These are phyloP conservation scores for Calonectria pteridis DNA, from an alignment of 2,329 filamentous ascomycete species.

Conservation along the genomic window DNA sequence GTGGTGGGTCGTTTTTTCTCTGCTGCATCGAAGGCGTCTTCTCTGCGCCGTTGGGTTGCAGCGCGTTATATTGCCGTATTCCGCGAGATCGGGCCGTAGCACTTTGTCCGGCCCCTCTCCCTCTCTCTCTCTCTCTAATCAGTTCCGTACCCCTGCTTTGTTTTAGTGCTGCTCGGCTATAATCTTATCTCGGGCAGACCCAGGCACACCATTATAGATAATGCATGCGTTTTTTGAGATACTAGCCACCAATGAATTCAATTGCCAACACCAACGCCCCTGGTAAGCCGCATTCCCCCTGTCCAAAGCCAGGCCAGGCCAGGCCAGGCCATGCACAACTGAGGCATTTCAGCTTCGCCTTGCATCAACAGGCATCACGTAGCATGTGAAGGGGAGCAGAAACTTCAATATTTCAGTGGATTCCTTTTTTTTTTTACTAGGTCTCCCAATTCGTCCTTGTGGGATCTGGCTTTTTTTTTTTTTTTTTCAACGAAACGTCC, in stretches of 20 bases:
- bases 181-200: not conserved
- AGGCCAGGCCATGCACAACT: not conserved
- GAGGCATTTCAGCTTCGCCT: slow-evolving; percentile 11
- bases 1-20: not conserved
- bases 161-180: not conserved
- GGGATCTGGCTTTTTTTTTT: not conserved
- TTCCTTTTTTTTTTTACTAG: not conserved
- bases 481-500: too few species aligned
- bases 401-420: not conserved
- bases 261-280: not conserved
- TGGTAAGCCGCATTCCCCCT: not conserved
- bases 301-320: not conserved
- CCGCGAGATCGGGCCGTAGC: not conserved
- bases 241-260: not conserved
- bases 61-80: not conserved
- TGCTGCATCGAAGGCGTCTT: not conserved
- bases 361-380: not conserved
- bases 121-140: not conserved
- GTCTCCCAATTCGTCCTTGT: not conserved
- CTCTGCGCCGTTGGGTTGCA: not conserved
- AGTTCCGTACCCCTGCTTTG: not conserved
- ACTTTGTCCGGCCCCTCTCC: not conserved
- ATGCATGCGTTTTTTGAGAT: not conserved
- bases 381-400: not conserved
- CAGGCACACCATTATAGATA: not conserved